These are phyloP conservation scores for Botryotinia calthae DNA, from an alignment of 2,329 filamentous ascomycete species.

Conservation along the genomic window DNA sequence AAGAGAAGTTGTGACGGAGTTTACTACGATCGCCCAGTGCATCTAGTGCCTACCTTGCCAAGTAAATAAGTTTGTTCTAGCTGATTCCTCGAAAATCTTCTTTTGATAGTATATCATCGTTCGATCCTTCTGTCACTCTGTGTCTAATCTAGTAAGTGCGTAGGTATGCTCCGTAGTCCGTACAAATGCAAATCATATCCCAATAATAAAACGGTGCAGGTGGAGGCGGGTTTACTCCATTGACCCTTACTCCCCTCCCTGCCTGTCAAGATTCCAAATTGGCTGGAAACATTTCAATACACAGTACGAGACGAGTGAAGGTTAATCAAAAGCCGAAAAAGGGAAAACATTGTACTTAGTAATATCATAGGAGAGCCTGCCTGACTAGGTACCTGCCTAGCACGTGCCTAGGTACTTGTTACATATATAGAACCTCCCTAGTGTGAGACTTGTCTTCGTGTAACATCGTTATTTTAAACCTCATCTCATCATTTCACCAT, in stretches of 20 bases:
- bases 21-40: not conserved
- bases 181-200: not conserved
- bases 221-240: too few relatives aligned
- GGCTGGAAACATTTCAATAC: too few relatives aligned
- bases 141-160: not conserved
- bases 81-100: not conserved
- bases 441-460: not conserved
- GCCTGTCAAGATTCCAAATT: too few relatives aligned
- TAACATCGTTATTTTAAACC: not conserved
- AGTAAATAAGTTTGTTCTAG: not conserved
- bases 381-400: too few relatives aligned
- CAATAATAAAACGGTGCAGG: too few relatives aligned
- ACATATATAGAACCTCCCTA: not conserved
- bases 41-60: not conserved
- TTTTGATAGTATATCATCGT: not conserved
- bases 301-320: too few relatives aligned
- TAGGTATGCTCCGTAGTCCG: not conserved
- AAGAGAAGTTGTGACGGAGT: not conserved
- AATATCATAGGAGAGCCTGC: not conserved
- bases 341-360: too few relatives aligned
- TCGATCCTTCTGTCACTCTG: not conserved
- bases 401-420: not conserved
- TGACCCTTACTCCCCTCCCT: too few relatives aligned
- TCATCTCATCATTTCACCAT: not conserved
- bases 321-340: not conserved